Evolutionary conservation across 1,284 basidiomycete species (phyloP), one percentile per base, ranked within the genome.

Genomic region (Farysia itapuensis): DNA sequence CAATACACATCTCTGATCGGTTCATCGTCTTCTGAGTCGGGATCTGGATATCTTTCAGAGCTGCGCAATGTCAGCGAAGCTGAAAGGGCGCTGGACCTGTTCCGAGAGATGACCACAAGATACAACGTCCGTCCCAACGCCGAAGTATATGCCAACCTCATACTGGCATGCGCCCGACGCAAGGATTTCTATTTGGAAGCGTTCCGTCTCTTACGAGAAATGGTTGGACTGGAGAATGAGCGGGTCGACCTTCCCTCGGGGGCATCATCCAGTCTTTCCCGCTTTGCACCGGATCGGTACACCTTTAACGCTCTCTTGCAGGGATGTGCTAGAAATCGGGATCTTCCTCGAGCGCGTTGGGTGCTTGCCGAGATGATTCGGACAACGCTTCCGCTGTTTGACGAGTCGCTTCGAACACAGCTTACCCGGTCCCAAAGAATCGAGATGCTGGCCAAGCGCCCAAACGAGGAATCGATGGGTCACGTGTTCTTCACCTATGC

Each of bases 401-500:
- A 57, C 9, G 26, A 19, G 8, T 44, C 36, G 7, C 34, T 40
- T 12, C 35, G 35, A 20, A 19, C 20, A 6, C 19, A 19, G 6
- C 21, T 53, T 24, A 11, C 20, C 5, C 49, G 57, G 38, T 50
- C 44, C 35, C 73, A 74, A 28, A 57, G 28, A 40, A 8, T 67
- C 59, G 63, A 64, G 51, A 36, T 54, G 48, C 22, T 56, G 51
- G 44, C 28, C 33, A 61, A 43, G 47, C 61, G 74, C 30, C 82
- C 91, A 12, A 82, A 88, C 57, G 85, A 87, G 43, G 83, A 86
- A 64, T 82, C 88, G 20, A 84, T 97, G 83, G 82, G 83, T 59
- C 86, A 89, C 66, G 78, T 96, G 7, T 91, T 97, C 77, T 86
- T 91, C 78, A 82, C 89, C 1, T 97, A 97, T 78, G 86, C 90